A percentile compares a stretch with the other conserved stretches of the same genome.
Conservation (phyloP, 2,329 filamentous ascomycete species). For the Sporothrix brasiliensis region DNA sequence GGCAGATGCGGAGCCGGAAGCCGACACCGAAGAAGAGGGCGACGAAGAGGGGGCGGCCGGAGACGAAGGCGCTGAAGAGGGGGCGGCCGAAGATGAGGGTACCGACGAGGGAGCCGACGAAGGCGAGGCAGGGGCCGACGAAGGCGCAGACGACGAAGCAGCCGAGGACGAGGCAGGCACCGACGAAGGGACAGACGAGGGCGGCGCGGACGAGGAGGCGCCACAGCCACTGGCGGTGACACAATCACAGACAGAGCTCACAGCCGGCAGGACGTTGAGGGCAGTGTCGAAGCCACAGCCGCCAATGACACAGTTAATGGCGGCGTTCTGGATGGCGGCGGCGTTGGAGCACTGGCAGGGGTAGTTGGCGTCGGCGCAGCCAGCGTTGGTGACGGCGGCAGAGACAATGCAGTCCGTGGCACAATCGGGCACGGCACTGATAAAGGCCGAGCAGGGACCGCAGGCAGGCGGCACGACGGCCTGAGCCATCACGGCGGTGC, state of each 20-base stretch:
- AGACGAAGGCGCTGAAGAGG: background rate
- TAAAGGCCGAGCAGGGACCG: background rate
- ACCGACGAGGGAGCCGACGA: background rate
- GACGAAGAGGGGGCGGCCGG: background rate
- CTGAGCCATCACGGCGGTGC: conserved; percentile 2
- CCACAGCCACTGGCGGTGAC: conserved; percentile 18
- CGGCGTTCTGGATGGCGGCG: conserved; percentile 22
- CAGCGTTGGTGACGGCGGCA: conserved; percentile 9
- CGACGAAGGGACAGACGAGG: background rate
- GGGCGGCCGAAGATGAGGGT: background rate
- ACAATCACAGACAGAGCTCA: background rate
- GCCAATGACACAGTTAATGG: conserved; percentile 28
- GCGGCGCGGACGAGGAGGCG: background rate
- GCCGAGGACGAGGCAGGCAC: background rate
- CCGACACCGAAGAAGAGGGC: background rate
- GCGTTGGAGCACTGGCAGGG: conserved; percentile 30
- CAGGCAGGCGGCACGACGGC: conserved; percentile 15
- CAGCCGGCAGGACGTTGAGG: background rate
- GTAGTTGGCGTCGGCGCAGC: conserved; percentile 20
- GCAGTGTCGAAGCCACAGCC: conserved; percentile 24
- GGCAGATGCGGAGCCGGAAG: conserved; percentile 4
- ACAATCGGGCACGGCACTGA: conserved; percentile 16
- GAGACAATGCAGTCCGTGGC: conserved; percentile 18
- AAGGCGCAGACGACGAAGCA: background rate
- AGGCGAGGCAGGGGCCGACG: background rate